Evolutionary conservation across 2,329 filamentous ascomycete species (phyloP), one percentile per base, ranked within the genome.

Genomic region (Alternaria longipes): DNA sequence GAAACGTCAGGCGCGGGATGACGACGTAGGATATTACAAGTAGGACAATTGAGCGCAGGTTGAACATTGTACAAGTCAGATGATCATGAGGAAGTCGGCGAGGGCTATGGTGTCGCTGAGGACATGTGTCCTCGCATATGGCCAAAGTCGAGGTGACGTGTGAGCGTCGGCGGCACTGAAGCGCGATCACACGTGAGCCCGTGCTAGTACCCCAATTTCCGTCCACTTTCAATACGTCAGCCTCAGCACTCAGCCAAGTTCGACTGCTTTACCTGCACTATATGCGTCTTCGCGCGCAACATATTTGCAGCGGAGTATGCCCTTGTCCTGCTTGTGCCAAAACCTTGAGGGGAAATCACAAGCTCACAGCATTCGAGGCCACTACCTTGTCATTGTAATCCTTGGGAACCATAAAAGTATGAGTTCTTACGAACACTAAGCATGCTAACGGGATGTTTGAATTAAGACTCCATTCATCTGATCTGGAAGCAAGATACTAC

Each of bases 1-100:
- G 75, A 62, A 78, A 78, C 6, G 75, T 77, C 42, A 78, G 75
- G 56, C 74, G 73, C 50, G 76, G 76, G n/a, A 78, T 73, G 8
- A 78, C 62, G 38, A 78, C 65, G 60, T 77, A 78, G 56, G 73
- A 77, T 30, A 77, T 52, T 45, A 74, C 67, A 52, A 77, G 63
- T 24, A 78, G 53, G 12, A 74, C 49, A 40, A 78, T 70, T 18
- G 74, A 72, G 63, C 74, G 75, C 59, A 72, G 36, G 62, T 69
- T 77, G 64, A 76, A 70, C 76, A 78, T 78, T 49, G 40, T 66
- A 61, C 36, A 46, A 46, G 55, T 56, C 46, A n/a, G 30, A 22
- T 20, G 56, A 45, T 50, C 66, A 66, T 66, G 59, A n/a, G 49
- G 36, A 47, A 20, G 36, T 50, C 24, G 41, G 30, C 50, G 6